A percentile compares a stretch with the other conserved stretches of the same genome.
Conservation (phyloP, 169 alveolate species). For the Cryptosporidium canis region DNA sequence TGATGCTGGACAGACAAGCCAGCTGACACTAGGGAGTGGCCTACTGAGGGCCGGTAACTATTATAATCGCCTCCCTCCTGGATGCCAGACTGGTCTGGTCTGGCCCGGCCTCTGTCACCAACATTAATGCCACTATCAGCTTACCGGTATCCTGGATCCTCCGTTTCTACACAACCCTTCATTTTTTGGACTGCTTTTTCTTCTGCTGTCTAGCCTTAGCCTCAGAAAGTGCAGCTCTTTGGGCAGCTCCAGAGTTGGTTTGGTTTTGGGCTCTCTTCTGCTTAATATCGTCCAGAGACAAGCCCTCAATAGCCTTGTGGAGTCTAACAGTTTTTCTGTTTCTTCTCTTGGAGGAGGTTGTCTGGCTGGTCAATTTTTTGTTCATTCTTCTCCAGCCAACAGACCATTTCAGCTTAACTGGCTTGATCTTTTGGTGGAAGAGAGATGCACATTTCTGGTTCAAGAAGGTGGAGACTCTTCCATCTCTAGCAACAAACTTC, state of each 20-base stretch:
- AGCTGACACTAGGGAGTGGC: too few species aligned
- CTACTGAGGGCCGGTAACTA: too few species aligned
- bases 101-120: not conserved
- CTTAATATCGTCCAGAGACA: slow-evolving; percentile 94
- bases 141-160: not conserved
- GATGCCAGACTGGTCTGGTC: too few species aligned
- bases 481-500: slow-evolving; percentile 95
- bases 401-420: slow-evolving; percentile 96
- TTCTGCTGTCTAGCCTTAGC: slow-evolving; percentile 72
- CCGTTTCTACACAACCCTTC: not conserved
- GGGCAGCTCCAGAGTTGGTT: slow-evolving; percentile 75
- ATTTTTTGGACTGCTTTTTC: slow-evolving; percentile 17
- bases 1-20: too few species aligned
- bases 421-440: slow-evolving; percentile 92
- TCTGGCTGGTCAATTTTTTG: slow-evolving; percentile 88
- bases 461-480: slow-evolving; percentile 90
- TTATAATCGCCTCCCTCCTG: too few species aligned
- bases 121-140: not conserved
- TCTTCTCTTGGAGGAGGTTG: slow-evolving; percentile 74
- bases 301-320: slow-evolving; percentile 97
- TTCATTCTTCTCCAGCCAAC: slow-evolving; percentile 95
- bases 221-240: slow-evolving; percentile 67
- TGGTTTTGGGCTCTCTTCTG: slow-evolving; percentile 82
- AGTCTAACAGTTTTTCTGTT: slow-evolving; percentile 84
- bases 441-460: slow-evolving; percentile 92